phyloP scores from a whole-genome alignment of 768 basidiomycete genomes.

The Hemileccinum rubropunctum region DNA sequence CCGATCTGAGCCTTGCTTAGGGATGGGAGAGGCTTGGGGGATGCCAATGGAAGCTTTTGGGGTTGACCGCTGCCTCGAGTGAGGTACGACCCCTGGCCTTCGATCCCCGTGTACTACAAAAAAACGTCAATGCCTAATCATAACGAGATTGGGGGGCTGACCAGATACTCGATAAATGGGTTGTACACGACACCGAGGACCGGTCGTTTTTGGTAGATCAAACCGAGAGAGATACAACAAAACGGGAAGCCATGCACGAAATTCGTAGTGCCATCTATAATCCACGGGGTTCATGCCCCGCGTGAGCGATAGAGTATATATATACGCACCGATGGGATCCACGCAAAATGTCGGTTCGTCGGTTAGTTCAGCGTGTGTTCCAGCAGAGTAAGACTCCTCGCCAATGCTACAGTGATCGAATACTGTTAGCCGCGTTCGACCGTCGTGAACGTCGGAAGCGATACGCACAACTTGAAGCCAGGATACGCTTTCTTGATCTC shows the following conservation, averaged over 20 bases:
- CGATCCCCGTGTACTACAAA: slow-evolving; percentile 69
- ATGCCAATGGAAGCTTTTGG: slow-evolving; percentile 62
- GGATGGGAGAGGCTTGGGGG: slow-evolving; percentile 60
- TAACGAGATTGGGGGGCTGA: slow-evolving; percentile 23
- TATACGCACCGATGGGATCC: slow-evolving; percentile 79
- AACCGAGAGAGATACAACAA: slow-evolving; percentile 87
- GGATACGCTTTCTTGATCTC: slow-evolving; percentile 69
- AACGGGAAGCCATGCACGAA: slow-evolving; percentile 85
- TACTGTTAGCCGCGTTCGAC: not conserved
- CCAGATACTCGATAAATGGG: slow-evolving; percentile 85
- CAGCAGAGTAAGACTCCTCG: slow-evolving; percentile 87
- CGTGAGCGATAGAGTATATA: not conserved
- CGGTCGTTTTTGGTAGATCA: slow-evolving; percentile 79
- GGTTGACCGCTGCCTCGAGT: slow-evolving; percentile 46
- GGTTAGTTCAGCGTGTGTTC: slow-evolving; percentile 65
- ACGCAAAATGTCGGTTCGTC: slow-evolving; percentile 95
- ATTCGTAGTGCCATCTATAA: slow-evolving; percentile 82
- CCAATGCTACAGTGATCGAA: slow-evolving; percentile 61
- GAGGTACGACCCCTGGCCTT: slow-evolving; percentile 78
- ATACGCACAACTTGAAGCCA: slow-evolving; percentile 74
- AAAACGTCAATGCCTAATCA: not conserved
- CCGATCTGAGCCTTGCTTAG: slow-evolving; percentile 73
- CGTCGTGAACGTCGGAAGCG: not conserved
- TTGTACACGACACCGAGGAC: slow-evolving; percentile 92
- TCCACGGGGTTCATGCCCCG: not conserved